Evolutionary conservation across 129 eudicot genomes (phyloP).

Genomic region (Chrysanthemum makinoi): DNA sequence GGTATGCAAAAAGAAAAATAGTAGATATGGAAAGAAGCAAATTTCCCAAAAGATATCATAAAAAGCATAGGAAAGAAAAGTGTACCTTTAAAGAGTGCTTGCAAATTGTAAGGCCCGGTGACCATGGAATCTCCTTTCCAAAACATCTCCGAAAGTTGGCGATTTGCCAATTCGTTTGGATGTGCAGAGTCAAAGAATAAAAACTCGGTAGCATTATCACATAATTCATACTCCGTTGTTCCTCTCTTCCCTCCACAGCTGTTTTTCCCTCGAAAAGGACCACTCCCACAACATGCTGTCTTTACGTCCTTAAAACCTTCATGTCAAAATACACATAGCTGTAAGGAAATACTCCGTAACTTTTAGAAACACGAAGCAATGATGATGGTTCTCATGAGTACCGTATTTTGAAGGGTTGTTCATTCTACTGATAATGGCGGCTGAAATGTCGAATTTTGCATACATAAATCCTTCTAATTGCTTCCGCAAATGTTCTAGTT

Average conservation of each 20-base stretch:
- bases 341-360: background rate
- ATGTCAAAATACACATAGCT: background rate
- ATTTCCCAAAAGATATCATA: too few relatives aligned
- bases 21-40: too few relatives aligned
- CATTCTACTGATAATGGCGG: conserved; percentile 21
- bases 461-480: conserved; percentile 39
- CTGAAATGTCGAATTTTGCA: conserved; percentile 26
- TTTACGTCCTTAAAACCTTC: conserved; percentile 43
- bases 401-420: conserved; percentile 42
- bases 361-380: background rate
- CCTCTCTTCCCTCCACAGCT: conserved; percentile 42
- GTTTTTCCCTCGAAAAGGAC: conserved; percentile 31
- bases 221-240: conserved; percentile 28
- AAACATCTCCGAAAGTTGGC: conserved; percentile 25
- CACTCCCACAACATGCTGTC: conserved; percentile 53
- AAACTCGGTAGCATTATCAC: conserved; percentile 27
- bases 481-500: conserved; percentile 15
- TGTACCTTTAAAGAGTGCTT: conserved; percentile 23
- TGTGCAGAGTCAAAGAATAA: conserved; percentile 41
- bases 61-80: too few relatives aligned
- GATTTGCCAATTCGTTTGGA: conserved; percentile 31
- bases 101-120: conserved; percentile 27
- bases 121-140: conserved; percentile 32
- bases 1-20: too few relatives aligned
- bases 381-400: conserved; percentile 20